Conservation (phyloP, 495 filamentous ascomycete species). For the Xylaria telfairii region DNA sequence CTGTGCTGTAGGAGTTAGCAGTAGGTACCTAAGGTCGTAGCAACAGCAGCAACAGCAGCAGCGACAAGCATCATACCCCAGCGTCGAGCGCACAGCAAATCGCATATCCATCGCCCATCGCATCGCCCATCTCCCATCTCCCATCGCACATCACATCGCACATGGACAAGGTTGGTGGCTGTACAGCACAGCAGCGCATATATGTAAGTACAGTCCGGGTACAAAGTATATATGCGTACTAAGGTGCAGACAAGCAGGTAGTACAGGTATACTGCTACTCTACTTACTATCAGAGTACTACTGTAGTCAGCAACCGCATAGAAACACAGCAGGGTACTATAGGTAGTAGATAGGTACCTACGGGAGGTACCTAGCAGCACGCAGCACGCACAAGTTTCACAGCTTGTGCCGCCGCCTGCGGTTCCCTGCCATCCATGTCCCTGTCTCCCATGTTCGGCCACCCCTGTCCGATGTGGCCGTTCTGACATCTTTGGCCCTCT, state of each 20-base stretch:
- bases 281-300: too few species aligned
- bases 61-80: neutral
- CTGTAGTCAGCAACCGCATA: too few species aligned
- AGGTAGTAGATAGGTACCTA: neutral
- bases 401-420: constrained; percentile 24
- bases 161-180: neutral
- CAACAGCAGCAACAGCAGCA: too few species aligned
- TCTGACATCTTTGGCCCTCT: neutral
- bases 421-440: constrained; percentile 21
- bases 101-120: neutral
- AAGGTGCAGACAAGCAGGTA: too few species aligned
- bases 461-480: neutral
- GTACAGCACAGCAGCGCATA: neutral
- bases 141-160: neutral
- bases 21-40: too few species aligned
- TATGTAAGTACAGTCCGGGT: too few species aligned
- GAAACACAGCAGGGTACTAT: too few species aligned
- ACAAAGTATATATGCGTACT: too few species aligned
- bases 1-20: too few species aligned
- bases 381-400: constrained; percentile 5
- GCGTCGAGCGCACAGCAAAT: neutral
- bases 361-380: neutral
- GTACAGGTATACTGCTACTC: too few species aligned
- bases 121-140: neutral
- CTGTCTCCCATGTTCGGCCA: neutral